Evolutionary conservation across 768 basidiomycete genomes (phyloP).

Genomic region (Panellus pusillus): DNA sequence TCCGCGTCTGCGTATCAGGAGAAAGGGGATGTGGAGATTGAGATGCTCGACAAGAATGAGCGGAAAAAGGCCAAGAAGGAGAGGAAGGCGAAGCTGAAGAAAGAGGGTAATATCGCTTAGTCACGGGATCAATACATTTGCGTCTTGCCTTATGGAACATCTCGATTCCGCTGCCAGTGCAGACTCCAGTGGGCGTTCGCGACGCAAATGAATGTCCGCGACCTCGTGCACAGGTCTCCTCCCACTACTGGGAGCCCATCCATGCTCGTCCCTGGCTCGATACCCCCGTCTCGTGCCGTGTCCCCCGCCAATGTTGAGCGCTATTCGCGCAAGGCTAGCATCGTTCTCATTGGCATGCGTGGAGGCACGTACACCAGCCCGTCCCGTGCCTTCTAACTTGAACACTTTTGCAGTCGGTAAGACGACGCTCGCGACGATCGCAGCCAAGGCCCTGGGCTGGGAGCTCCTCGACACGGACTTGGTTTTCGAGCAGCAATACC

Average conservation of each 20-base stretch:
- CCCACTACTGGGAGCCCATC: background rate
- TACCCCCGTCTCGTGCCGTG: constrained; percentile 5
- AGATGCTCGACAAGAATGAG: constrained; percentile 3
- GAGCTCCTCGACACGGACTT: constrained; percentile 65
- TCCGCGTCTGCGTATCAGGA: constrained; percentile 1
- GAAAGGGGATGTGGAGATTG: background rate
- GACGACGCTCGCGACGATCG: constrained; percentile 67
- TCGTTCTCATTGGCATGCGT: constrained; percentile 78
- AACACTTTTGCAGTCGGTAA: too few species aligned
- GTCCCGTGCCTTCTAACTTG: too few species aligned
- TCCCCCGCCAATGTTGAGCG: constrained; percentile 18
- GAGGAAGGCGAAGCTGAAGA: constrained; percentile 13
- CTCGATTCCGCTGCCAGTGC: too few species aligned
- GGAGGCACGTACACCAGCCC: too few species aligned
- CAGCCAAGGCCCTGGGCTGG: constrained; percentile 59
- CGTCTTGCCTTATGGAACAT: too few species aligned
- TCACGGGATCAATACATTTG: background rate
- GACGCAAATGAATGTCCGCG: constrained; percentile 18
- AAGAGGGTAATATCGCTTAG: background rate
- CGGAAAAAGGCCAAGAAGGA: constrained; percentile 13
- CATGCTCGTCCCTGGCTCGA: constrained; percentile 3
- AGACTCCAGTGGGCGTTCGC: constrained; percentile 2
- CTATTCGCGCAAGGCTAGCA: constrained; percentile 25
- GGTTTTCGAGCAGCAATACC: constrained; percentile 51
- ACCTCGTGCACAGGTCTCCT: constrained; percentile 11